Conservation (phyloP, 257 asterid species). For the Solanum paucissectum region DNA sequence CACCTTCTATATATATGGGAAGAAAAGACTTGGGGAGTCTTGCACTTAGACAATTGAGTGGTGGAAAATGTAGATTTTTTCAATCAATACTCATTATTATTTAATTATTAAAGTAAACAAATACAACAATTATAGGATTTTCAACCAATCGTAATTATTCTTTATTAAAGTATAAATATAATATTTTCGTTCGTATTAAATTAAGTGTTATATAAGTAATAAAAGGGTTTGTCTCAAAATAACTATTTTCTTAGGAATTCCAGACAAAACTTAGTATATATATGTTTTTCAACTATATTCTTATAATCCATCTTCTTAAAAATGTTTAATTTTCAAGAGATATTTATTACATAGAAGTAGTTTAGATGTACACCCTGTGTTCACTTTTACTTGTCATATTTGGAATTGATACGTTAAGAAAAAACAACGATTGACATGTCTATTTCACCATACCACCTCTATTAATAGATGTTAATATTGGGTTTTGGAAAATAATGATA, state of each 20-base stretch:
- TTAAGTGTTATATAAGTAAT: background rate
- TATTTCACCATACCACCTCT: background rate
- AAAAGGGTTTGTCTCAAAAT: too few relatives aligned
- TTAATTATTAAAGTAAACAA: background rate
- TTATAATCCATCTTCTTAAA: background rate
- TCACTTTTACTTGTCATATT: too few relatives aligned
- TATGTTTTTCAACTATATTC: background rate
- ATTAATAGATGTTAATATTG: background rate
- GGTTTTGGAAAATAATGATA: background rate
- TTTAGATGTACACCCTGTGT: background rate
- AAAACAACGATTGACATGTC: background rate
- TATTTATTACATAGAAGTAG: background rate
- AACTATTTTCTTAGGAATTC: too few relatives aligned
- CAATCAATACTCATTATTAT: background rate
- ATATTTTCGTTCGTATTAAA: background rate
- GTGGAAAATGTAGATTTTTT: background rate
- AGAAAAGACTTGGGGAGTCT: background rate
- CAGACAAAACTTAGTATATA: too few relatives aligned
- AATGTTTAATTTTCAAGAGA: background rate
- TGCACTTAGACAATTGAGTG: background rate
- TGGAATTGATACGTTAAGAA: background rate
- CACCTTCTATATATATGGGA: background rate
- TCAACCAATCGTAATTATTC: background rate
- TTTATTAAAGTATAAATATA: background rate
- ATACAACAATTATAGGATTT: background rate